Evolutionary conservation across 352 stramenopile species (phyloP), one percentile per base, ranked within the genome.

Genomic region (Globisporangium cylindrosporum): DNA sequence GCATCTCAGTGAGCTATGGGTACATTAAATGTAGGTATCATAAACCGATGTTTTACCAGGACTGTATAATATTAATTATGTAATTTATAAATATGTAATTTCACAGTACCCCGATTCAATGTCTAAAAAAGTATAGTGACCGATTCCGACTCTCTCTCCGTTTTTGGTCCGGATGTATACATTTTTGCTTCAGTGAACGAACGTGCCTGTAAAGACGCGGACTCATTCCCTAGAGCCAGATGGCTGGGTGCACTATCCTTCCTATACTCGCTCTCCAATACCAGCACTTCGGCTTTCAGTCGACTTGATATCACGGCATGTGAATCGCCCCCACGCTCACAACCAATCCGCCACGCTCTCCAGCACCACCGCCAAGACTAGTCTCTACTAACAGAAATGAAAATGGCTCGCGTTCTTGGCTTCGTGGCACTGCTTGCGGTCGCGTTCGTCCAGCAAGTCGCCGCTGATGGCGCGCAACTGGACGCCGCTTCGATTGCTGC

Each of bases 401-500:
- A 24, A 29, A 61, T 61, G 56, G 56, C 20, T n/a, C 63, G 63
- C 36, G 27, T 58, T 5, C 25, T 58, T 18, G 20, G n/a, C 43
- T 34, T 57, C 27, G 15, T 62, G 34, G 56, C 54, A 38, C 38
- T 68, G 18, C 51, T 57, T 15, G 38, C 63, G 8, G 22, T 68
- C 24, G 63, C 54, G 27, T 38, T 68, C 53, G 54, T 29, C 25
- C 63, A 55, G 14, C 20, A 34, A n/a, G 9, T 34, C 5, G 5
- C 10, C 2, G 53, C 53, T 4, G 24, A 67, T 27, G 64, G 54
- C 22, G n/a, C 64, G n/a, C 58, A 64, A 15, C 15, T 41, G 29
- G 66, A 71, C 25, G 59, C 66, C 5, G 36, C 66, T 0, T 43
- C 58, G 49, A 38, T 71, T 3, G 66, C 66, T n/a, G 66, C 66